These are phyloP conservation scores for Aquilaria malaccensis DNA, from an alignment of 345 rosid species.

Conservation along the genomic window DNA sequence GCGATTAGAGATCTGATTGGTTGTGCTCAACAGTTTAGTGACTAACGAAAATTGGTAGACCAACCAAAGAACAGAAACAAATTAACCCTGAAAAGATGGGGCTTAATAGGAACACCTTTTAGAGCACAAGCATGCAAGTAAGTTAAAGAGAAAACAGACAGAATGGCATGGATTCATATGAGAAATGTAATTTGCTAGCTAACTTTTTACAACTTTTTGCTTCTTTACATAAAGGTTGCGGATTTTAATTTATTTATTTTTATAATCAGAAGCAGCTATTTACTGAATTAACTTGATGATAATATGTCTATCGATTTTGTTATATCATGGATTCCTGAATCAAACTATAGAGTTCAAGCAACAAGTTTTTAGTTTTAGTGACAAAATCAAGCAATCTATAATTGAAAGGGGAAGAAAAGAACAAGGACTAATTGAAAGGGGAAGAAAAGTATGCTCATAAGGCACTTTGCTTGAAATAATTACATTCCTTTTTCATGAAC, in stretches of 20 bases:
- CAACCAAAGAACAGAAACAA: conserved; percentile 25
- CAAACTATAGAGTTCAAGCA: too few species aligned
- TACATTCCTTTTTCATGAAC: conserved; percentile 5
- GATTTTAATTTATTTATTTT: too few species aligned
- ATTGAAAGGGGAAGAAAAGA: background rate
- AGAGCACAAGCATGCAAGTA: conserved; percentile 7
- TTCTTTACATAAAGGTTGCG: conserved; percentile 13
- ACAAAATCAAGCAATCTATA: too few species aligned
- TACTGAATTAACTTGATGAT: too few species aligned
- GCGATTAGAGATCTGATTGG: too few species aligned
- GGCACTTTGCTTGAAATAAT: conserved; percentile 15
- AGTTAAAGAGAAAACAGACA: conserved; percentile 13
- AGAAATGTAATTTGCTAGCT: conserved; percentile 20
- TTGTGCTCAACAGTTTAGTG: too few species aligned
- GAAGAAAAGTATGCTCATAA: conserved; percentile 20
- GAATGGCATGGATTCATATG: conserved; percentile 24
- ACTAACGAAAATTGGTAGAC: conserved; percentile 12
- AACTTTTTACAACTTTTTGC: conserved; percentile 8
- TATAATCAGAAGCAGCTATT: too few species aligned
- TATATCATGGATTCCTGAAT: too few species aligned
- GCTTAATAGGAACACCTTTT: conserved; percentile 2
- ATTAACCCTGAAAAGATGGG: conserved; percentile 6
- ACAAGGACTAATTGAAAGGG: background rate
- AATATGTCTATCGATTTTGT: too few species aligned
- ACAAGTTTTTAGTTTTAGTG: too few species aligned